Evolutionary conservation across 306 rosid species (phyloP).

Genomic region (Cucurbita ficifolia): DNA sequence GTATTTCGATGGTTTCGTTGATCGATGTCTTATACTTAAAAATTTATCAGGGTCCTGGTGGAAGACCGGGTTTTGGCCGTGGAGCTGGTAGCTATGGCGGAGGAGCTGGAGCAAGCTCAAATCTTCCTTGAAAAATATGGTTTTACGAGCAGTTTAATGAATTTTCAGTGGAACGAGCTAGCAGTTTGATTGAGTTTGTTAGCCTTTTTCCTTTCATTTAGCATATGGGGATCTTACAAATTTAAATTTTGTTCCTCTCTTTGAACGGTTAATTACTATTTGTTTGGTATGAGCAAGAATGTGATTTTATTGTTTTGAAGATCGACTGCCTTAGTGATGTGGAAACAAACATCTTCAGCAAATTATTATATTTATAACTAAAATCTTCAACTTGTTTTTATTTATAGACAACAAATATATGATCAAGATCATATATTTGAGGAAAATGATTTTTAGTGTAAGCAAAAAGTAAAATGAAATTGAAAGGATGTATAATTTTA

Average conservation of each 20-base stretch:
- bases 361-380: not conserved
- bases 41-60: conserved; percentile 43
- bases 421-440: too few species aligned
- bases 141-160: not conserved
- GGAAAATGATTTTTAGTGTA: too few species aligned
- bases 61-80: conserved; percentile 69
- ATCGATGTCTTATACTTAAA: not conserved
- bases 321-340: not conserved
- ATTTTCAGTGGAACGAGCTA: not conserved
- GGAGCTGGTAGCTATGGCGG: conserved; percentile 40
- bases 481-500: too few species aligned
- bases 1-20: not conserved
- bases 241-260: not conserved
- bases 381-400: not conserved
- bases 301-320: not conserved
- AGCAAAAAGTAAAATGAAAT: too few species aligned
- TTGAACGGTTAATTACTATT: not conserved
- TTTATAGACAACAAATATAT: too few species aligned
- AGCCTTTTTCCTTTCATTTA: too few species aligned
- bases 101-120: conserved; percentile 5
- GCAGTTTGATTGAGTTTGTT: not conserved
- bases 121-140: conserved; percentile 7
- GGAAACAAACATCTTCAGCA: not conserved
- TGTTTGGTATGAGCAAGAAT: not conserved
- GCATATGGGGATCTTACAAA: too few species aligned